phyloP scores from a whole-genome alignment of 2,329 filamentous ascomycete genomes.

The Aureobasidium uvarum region DNA sequence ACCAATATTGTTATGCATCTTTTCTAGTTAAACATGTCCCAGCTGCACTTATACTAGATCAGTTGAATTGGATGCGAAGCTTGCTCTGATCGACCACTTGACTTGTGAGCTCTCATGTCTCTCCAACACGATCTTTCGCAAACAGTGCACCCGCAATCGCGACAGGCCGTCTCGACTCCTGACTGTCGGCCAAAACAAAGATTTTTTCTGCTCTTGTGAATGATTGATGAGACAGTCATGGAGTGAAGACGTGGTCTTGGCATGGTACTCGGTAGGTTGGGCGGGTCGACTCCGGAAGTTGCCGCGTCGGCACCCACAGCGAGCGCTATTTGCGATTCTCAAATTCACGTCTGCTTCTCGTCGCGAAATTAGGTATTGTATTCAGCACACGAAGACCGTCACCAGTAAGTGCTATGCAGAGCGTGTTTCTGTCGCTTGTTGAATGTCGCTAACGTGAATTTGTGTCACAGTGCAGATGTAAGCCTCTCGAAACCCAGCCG shows the following conservation, averaged over 20 bases:
- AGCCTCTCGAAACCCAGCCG: constrained; percentile 46
- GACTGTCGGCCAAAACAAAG: no score
- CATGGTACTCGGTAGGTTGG: neutral
- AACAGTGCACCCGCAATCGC: no score
- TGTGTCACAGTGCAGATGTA: constrained; percentile 78
- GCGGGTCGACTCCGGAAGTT: neutral
- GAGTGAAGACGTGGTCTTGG: neutral
- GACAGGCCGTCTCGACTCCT: no score
- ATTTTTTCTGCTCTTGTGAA: no score
- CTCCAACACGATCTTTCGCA: no score
- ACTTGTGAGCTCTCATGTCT: neutral
- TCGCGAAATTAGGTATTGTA: constrained; percentile 19
- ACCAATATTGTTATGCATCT: neutral
- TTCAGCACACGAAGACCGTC: constrained; percentile 26
- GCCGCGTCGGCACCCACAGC: neutral
- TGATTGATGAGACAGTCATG: neutral
- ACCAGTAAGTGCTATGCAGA: constrained; percentile 23
- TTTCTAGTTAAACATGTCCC: no score
- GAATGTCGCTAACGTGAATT: constrained; percentile 25
- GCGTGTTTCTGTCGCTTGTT: neutral
- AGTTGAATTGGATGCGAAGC: neutral
- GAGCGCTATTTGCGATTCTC: constrained; percentile 7
- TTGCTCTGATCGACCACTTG: neutral
- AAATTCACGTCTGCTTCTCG: constrained; percentile 17
- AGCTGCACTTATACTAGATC: neutral